These are phyloP conservation scores for Eimeria praecox DNA, from an alignment of 169 alveolate species.

Conservation along the genomic window DNA sequence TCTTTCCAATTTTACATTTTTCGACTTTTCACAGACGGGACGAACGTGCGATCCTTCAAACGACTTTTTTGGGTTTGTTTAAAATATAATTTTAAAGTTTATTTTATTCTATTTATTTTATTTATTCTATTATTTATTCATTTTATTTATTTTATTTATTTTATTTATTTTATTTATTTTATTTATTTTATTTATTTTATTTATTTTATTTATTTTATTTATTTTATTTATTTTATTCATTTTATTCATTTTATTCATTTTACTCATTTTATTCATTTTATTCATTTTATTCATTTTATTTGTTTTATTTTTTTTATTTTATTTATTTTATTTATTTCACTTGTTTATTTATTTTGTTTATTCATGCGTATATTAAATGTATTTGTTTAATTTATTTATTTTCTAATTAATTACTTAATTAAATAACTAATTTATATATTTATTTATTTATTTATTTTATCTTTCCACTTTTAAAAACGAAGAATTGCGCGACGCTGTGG, in stretches of 20 bases:
- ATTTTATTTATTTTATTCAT: not conserved
- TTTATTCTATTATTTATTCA: no score
- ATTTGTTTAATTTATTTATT: not conserved
- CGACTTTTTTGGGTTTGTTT: not conserved
- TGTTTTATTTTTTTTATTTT: not conserved
- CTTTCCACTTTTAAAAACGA: no score
- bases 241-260: not conserved
- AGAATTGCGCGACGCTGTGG: conserved; percentile 12
- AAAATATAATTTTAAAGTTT: not conserved
- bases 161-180: no score
- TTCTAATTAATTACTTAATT: no score
- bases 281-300: not conserved
- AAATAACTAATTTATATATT: no score
- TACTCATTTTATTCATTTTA: not conserved
- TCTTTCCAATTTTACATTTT: no score
- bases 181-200: not conserved
- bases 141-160: no score
- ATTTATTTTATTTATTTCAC: no score
- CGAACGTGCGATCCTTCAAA: not conserved
- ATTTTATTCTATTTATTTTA: not conserved
- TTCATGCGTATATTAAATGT: not conserved
- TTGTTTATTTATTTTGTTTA: no score
- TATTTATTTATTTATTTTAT: no score
- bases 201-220: not conserved
- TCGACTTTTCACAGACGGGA: not conserved